These are phyloP conservation scores for Aspergillus sp. DNA, from an alignment of 2,329 filamentous ascomycete species.

Conservation along the genomic window DNA sequence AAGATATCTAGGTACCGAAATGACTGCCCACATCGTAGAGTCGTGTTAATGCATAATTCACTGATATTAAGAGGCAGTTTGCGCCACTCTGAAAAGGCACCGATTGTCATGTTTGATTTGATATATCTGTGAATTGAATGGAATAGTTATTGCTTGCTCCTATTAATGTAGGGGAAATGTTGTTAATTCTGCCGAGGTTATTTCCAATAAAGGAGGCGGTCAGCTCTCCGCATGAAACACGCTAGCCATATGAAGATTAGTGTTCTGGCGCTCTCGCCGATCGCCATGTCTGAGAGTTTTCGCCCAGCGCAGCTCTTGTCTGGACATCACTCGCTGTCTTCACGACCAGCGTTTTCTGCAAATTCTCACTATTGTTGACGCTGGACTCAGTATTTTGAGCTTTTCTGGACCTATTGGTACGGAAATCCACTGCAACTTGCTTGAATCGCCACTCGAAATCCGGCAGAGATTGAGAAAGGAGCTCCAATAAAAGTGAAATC, in stretches of 20 bases:
- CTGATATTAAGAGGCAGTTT: conserved; percentile 78
- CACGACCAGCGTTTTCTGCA: conserved; percentile 5
- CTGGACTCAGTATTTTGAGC: background rate
- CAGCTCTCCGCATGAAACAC: conserved; percentile 16
- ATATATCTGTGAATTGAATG: background rate
- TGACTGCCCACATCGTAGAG: conserved; percentile 89
- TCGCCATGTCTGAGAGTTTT: conserved; percentile 34
- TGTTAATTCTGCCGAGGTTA: conserved; percentile 24
- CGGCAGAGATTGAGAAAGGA: conserved; percentile 6
- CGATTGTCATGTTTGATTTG: conserved; percentile 34
- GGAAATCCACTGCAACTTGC: background rate
- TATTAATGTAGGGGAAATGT: background rate
- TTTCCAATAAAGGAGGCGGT: conserved; percentile 26
- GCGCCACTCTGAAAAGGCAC: conserved; percentile 72
- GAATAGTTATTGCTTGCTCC: background rate
- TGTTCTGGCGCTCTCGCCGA: conserved; percentile 16
- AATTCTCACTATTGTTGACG: background rate
- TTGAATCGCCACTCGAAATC: background rate
- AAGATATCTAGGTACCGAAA: conserved; percentile 59
- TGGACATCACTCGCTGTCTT: conserved; percentile 1
- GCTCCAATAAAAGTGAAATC: conserved; percentile 15
- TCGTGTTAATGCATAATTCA: conserved; percentile 93
- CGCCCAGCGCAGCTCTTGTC: conserved; percentile 23
- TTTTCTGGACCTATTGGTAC: background rate
- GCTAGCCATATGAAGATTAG: conserved; percentile 21